Percentiles rank a stretch among this genome's conserved stretches.
Evolutionary conservation across 441 rosid species (phyloP).

Genomic region (Adansonia grandidieri): DNA sequence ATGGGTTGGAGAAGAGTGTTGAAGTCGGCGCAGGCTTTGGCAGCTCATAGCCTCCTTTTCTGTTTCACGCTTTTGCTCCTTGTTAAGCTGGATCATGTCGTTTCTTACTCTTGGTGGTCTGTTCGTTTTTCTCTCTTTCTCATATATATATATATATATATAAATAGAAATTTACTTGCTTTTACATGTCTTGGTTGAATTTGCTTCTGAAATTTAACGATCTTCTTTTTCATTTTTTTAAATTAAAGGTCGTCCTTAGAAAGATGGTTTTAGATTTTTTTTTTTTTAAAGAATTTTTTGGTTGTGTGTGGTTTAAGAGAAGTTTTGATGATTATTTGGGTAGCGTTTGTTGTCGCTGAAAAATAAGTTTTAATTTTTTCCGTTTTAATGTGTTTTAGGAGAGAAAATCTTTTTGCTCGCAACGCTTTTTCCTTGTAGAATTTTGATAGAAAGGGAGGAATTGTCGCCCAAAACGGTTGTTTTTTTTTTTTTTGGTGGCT

Average conservation of each 20-base stretch:
- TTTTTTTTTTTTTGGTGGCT: too few species aligned
- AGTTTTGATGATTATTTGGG: background rate
- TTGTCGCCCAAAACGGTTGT: too few species aligned
- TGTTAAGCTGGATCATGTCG: constrained; percentile 65
- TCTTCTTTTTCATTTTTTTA: background rate
- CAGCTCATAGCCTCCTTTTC: constrained; percentile 75
- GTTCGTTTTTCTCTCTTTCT: constrained; percentile 28
- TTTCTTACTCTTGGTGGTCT: constrained; percentile 84
- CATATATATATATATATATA: too few species aligned
- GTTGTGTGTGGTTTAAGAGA: background rate
- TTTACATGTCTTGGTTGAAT: constrained; percentile 23
- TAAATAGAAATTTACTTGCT: background rate
- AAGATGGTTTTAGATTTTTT: background rate
- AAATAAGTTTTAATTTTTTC: background rate
- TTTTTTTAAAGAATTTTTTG: background rate
- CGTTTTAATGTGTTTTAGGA: background rate
- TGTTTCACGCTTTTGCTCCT: constrained; percentile 74
- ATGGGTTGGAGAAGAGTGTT: constrained; percentile 86
- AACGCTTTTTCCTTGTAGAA: background rate
- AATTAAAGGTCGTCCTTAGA: background rate
- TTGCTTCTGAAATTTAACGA: background rate
- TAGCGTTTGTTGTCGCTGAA: background rate
- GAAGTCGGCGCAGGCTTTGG: constrained; percentile 84
- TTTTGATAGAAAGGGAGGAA: background rate
- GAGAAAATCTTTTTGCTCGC: background rate